Conservation (phyloP, 2,329 filamentous ascomycete genomes). For the Stachybotrys chartarum region DNA sequence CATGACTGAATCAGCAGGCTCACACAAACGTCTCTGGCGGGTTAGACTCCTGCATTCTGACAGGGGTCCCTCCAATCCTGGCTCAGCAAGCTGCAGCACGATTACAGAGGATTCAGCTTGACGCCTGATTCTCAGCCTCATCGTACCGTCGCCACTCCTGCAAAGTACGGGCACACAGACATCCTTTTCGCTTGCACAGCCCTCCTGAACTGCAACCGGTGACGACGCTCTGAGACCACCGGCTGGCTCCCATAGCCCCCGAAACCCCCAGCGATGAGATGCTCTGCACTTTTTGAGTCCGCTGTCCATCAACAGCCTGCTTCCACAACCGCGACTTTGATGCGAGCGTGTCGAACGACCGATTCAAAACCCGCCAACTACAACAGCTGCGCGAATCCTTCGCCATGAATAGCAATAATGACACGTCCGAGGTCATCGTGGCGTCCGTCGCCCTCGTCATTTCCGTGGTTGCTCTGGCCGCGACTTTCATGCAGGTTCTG, state of each 20-base stretch:
- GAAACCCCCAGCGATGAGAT: neutral
- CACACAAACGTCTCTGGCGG: neutral
- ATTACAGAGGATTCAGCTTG: neutral
- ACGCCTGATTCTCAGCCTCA: neutral
- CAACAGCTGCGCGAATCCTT: neutral
- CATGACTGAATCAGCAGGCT: neutral
- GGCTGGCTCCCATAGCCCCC: neutral
- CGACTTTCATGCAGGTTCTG: constrained; percentile 38
- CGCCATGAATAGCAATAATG: constrained; percentile 1
- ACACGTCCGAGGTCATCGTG: constrained; percentile 26
- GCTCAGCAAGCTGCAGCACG: neutral
- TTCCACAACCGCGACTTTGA: neutral
- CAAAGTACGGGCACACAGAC: neutral
- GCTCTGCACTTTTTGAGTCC: neutral
- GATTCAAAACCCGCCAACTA: neutral
- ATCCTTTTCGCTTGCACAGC: neutral
- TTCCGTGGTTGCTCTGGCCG: constrained; percentile 37
- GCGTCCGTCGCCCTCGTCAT: constrained; percentile 38
- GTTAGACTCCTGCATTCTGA: neutral
- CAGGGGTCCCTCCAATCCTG: neutral
- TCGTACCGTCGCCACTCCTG: neutral
- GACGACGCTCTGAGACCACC: neutral
- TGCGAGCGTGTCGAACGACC: neutral
- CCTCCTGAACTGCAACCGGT: neutral
- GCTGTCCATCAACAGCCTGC: neutral